phyloP scores from a whole-genome alignment of 306 rosid species.

The Medicago ruthenica region DNA sequence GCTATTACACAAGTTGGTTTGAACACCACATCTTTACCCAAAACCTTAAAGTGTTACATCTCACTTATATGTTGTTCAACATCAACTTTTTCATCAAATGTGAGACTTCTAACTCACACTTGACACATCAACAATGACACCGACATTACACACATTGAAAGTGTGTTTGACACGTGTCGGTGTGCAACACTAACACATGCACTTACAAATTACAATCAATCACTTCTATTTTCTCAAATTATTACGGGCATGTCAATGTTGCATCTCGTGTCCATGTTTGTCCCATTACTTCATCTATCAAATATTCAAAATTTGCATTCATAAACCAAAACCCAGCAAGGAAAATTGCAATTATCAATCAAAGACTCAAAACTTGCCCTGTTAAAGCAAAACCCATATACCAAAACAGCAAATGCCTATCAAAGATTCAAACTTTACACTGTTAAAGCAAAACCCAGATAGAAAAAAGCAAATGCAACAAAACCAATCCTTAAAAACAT shows the following conservation, averaged over 20 bases:
- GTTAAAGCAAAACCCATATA: conserved; percentile 4
- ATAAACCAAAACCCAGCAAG: not conserved
- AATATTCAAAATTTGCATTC: not conserved
- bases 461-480: not conserved
- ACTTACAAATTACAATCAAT: not conserved
- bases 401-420: conserved; percentile 1
- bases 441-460: conserved; percentile 19
- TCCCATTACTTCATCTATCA: not conserved
- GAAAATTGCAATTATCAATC: not conserved
- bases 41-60: no score
- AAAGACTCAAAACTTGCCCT: not conserved
- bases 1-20: no score
- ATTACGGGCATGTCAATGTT: not conserved
- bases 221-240: not conserved
- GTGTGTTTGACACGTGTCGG: not conserved
- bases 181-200: not conserved
- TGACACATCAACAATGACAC: not conserved
- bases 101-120: no score
- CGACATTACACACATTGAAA: not conserved
- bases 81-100: no score
- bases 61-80: no score
- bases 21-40: no score
- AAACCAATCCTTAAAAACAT: not conserved
- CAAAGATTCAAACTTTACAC: conserved; percentile 23
- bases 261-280: not conserved